Evolutionary conservation across 75 land plant species (phyloP).

Genomic region (Isoetes taiwanensis): DNA sequence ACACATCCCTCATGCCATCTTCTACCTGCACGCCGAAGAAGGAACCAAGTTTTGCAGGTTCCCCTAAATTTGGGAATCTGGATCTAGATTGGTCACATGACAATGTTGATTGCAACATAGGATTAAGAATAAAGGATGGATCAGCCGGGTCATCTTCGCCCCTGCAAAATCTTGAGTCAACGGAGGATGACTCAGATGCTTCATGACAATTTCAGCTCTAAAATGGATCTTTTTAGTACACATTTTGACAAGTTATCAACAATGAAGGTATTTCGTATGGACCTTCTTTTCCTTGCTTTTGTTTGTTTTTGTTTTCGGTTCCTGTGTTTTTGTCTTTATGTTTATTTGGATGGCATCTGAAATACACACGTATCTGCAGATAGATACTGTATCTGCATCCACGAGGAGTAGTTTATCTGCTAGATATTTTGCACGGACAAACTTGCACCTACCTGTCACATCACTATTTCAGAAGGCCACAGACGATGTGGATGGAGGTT

Average conservation of each 20-base stretch:
- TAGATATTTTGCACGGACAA: slow-evolving; percentile 25
- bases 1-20: no score
- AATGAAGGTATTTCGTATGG: slow-evolving; percentile 22
- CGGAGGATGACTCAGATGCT: slow-evolving; percentile 10
- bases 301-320: not conserved
- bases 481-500: slow-evolving; percentile 6
- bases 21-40: no score
- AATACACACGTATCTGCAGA: no score
- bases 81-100: no score
- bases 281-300: not conserved
- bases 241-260: slow-evolving; percentile 35
- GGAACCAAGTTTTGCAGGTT: no score
- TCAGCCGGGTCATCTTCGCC: no score
- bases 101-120: no score
- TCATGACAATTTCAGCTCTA: slow-evolving; percentile 12
- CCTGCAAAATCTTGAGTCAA: not conserved
- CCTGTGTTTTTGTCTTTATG: not conserved
- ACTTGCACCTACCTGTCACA: slow-evolving; percentile 8
- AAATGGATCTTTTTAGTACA: slow-evolving; percentile 31
- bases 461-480: slow-evolving; percentile 17
- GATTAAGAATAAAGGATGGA: no score
- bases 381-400: slow-evolving; percentile 22
- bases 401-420: slow-evolving; percentile 39
- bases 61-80: no score
- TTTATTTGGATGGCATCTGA: no score